Evolutionary conservation across 352 stramenopile species (phyloP).

Genomic region (Phytophthora pini): DNA sequence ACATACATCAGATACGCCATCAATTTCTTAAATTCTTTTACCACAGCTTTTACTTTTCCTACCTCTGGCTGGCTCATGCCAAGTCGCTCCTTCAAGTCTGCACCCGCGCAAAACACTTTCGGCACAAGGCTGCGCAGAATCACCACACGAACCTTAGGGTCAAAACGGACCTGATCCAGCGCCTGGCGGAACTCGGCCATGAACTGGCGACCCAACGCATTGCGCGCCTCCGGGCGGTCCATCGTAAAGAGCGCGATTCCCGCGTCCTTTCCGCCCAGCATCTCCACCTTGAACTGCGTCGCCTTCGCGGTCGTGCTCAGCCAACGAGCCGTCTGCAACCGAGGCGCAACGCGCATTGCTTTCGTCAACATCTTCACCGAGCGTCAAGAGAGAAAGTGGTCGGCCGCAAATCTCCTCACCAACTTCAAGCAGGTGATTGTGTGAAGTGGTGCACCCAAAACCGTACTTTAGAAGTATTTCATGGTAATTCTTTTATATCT

Average conservation of each 20-base stretch:
- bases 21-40: not conserved
- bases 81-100: constrained; percentile 91
- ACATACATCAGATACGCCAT: constrained; percentile 3
- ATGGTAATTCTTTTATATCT: not conserved
- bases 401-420: constrained; percentile 3
- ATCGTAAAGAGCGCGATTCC: constrained; percentile 84
- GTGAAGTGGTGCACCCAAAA: not conserved
- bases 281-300: constrained; percentile 68
- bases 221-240: constrained; percentile 72
- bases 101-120: constrained; percentile 91
- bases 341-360: not conserved
- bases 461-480: not conserved
- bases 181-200: constrained; percentile 80
- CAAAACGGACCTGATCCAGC: constrained; percentile 69
- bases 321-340: not conserved
- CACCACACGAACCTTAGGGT: constrained; percentile 78
- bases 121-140: constrained; percentile 77
- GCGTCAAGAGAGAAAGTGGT: constrained; percentile 6
- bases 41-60: not conserved
- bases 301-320: constrained; percentile 22
- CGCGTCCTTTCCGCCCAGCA: constrained; percentile 56
- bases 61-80: constrained; percentile 90
- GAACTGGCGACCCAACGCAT: constrained; percentile 83
- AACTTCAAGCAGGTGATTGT: constrained; percentile 18
- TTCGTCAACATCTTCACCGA: constrained; percentile 14